Base-by-base conservation (phyloP, 1,139 yeast species). In the Kodamaea anthophila region DNA sequence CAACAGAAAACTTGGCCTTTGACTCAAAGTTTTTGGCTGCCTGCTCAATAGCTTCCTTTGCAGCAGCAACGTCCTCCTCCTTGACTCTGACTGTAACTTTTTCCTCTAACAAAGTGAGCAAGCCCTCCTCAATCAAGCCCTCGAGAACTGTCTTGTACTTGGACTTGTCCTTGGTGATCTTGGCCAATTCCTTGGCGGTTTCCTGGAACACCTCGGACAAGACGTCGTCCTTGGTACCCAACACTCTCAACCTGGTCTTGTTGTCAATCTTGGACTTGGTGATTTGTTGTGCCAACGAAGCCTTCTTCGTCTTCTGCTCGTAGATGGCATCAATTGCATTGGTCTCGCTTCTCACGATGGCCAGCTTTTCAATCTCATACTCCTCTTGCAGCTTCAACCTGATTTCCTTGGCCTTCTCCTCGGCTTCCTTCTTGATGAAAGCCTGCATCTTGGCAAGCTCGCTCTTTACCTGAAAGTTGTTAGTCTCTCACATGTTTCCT, bases 381-480 rank as follows among this genome's bases (percentile, higher is more conserved):
- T 93, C 99, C 61, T 93, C 98, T 55, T 93, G 95, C 24, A 97
- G 96, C 70, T 91, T 93, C 52, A 91, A 71, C 57, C 73, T 80
- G 52, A 93, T 87, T 60, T 93, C 99, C 60, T 84, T 85, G 42
- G 98, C 96, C 69, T 93, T 93, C 61, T 93, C 99, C 51, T 88
- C 94, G 21, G 98, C 98, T 67, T 93, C 99, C 74, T 88, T 88
- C 66, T 82, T 85, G 71, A 93, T 93, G 78, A 91, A 93, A 57
- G 94, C 91, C 58, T 91, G 95, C 96, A 93, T 91, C 70, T 91
- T 91, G 60, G 81, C 79, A 61, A 91, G 86, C 69, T 91, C 98
- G 46, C 87, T 85, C 53, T 82, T 87, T 48, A 87, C 97, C 91
- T 87, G 55, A 24, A 40, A 37, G 42, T 49, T 42, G 45, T 41